phyloP scores from a whole-genome alignment of 2,329 filamentous ascomycete species.

The Nemania bipapillata region DNA sequence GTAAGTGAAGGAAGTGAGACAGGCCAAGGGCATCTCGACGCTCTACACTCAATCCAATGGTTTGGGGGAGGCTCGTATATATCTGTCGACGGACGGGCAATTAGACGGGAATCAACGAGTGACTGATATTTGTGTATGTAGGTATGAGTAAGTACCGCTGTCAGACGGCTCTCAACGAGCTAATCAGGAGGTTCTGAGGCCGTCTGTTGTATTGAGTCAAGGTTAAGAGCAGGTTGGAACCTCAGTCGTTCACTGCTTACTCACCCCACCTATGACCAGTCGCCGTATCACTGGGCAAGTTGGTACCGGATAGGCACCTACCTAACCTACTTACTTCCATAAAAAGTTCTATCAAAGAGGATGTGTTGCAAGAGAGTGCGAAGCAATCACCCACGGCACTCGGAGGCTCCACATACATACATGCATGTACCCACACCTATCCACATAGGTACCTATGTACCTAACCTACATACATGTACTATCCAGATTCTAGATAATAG shows the following conservation, averaged over 20 bases:
- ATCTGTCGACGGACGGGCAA: background rate
- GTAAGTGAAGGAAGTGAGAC: conserved; percentile 21
- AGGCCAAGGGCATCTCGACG: conserved; percentile 10
- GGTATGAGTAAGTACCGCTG: conserved; percentile 3
- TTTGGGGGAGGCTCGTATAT: conserved; percentile 2
- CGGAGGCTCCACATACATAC: conserved; percentile 9
- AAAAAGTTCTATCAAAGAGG: background rate
- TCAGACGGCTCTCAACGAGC: background rate
- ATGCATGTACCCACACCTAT: no score
- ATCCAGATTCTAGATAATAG: no score
- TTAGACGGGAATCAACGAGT: conserved; percentile 10
- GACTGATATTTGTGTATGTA: conserved; percentile 14
- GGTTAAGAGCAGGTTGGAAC: conserved; percentile 5
- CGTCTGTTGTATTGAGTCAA: conserved; percentile 26
- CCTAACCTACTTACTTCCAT: background rate
- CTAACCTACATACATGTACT: no score
- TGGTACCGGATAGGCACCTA: background rate
- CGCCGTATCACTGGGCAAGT: background rate
- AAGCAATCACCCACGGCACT: conserved; percentile 7
- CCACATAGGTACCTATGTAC: no score
- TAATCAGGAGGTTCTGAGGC: conserved; percentile 8
- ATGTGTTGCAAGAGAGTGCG: background rate
- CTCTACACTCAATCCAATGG: conserved; percentile 12
- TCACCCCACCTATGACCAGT: conserved; percentile 5
- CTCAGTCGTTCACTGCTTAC: background rate